These are phyloP conservation scores for Fusarium ambrosium DNA, from an alignment of 2,329 filamentous ascomycete species.

Conservation along the genomic window DNA sequence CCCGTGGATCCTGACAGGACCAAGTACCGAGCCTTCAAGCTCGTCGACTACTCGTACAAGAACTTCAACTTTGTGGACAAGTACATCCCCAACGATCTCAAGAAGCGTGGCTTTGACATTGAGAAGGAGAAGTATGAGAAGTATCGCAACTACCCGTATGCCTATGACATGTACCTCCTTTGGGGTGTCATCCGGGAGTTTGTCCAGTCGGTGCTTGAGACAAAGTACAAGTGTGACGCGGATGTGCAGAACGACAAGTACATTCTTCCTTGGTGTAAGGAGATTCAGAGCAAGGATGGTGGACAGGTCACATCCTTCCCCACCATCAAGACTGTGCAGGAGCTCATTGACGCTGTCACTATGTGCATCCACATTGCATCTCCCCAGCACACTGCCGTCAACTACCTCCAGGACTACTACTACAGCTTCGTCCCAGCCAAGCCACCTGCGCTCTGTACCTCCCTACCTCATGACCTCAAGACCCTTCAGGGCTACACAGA, in stretches of 20 bases:
- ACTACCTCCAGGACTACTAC: conserved; percentile 38
- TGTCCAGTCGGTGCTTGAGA: conserved; percentile 20
- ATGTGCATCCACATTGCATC: conserved; percentile 39
- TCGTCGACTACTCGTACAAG: conserved; percentile 26
- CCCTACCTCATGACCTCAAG: conserved; percentile 13
- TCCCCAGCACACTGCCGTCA: conserved; percentile 32
- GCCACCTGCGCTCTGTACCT: conserved; percentile 26
- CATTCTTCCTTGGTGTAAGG: conserved; percentile 22
- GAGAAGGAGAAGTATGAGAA: conserved; percentile 19
- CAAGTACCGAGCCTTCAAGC: neutral
- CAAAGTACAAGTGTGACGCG: conserved; percentile 17
- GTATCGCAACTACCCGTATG: conserved; percentile 37
- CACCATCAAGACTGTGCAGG: conserved; percentile 26
- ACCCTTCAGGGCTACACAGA: conserved; percentile 20
- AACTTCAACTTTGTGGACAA: conserved; percentile 39
- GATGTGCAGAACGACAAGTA: neutral
- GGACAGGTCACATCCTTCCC: conserved; percentile 23
- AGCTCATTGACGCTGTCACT: conserved; percentile 35
- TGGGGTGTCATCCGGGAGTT: conserved; percentile 28
- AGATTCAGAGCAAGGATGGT: conserved; percentile 23
- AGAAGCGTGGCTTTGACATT: conserved; percentile 35
- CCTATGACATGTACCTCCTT: conserved; percentile 11
- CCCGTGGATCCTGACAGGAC: neutral
- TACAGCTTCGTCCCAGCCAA: conserved; percentile 36
- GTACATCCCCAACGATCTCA: conserved; percentile 38